Percentiles rank a stretch among this genome's conserved stretches.
Conservation (phyloP, 805 yeast genomes). For the Kuraishia hungarica region DNA sequence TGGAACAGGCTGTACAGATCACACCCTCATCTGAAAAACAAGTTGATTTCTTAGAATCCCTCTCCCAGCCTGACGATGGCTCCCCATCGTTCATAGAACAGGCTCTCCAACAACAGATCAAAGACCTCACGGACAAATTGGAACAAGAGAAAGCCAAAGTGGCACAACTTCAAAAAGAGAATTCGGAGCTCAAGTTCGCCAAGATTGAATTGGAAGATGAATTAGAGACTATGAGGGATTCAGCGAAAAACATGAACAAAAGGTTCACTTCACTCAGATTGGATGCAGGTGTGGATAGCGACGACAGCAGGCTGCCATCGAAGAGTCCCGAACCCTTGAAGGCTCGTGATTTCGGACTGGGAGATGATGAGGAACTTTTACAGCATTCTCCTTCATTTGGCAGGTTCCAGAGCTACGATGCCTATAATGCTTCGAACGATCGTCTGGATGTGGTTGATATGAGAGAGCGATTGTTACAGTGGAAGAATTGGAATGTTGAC, state of each 20-base stretch:
- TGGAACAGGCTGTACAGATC: constrained; percentile 10
- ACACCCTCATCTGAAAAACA: constrained; percentile 1
- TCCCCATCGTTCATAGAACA: constrained; percentile 14
- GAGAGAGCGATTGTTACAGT: constrained; percentile 51
- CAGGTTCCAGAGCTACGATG: constrained; percentile 9
- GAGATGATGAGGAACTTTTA: not conserved
- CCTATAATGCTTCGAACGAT: constrained; percentile 15
- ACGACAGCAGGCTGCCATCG: constrained; percentile 8
- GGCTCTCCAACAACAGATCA: constrained; percentile 18
- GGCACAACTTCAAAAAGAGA: constrained; percentile 11
- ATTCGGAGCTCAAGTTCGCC: constrained; percentile 15
- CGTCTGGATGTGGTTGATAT: constrained; percentile 45
- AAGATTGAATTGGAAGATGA: constrained; percentile 27
- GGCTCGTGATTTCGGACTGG: not conserved
- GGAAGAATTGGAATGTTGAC: constrained; percentile 84
- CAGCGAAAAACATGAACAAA: constrained; percentile 23
- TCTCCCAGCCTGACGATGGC: constrained; percentile 7
- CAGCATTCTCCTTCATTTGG: constrained; percentile 7
- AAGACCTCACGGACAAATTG: constrained; percentile 20
- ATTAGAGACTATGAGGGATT: constrained; percentile 25
- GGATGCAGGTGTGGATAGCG: constrained; percentile 23
- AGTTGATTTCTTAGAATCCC: constrained; percentile 1
- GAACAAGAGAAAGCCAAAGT: not conserved
- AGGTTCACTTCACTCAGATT: constrained; percentile 20
- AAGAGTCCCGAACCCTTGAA: not conserved